phyloP scores from a whole-genome alignment of 169 alveolate genomes.

The Plasmodium knowlesi region DNA sequence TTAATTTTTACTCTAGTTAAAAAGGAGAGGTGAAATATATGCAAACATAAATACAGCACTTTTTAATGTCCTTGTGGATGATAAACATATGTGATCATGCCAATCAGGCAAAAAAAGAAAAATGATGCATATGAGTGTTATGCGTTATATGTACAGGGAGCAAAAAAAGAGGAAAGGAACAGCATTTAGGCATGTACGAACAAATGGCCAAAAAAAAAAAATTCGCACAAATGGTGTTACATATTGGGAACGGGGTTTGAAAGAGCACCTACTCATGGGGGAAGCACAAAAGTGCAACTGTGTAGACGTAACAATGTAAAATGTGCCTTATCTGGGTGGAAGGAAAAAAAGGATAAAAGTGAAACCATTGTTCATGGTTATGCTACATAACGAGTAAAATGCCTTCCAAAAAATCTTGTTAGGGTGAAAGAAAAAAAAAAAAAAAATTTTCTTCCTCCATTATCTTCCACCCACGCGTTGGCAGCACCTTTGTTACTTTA shows the following conservation, averaged over 20 bases:
- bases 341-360: not conserved
- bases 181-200: not conserved
- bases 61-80: not conserved
- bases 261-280: not conserved
- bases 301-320: not conserved
- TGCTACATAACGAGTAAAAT: not conserved
- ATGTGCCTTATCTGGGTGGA: not conserved
- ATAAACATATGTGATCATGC: not conserved
- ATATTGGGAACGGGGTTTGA: not conserved
- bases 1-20: not conserved
- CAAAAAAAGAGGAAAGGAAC: not conserved
- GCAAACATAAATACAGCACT: not conserved
- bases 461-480: not conserved
- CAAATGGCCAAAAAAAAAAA: not conserved
- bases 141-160: not conserved
- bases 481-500: not conserved
- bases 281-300: not conserved
- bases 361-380: not conserved
- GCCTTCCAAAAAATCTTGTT: not conserved
- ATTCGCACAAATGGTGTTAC: not conserved
- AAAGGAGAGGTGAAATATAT: not conserved
- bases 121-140: not conserved
- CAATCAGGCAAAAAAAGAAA: not conserved
- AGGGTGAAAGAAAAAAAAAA: not conserved
- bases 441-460: not conserved